Evolutionary conservation across 352 stramenopile genomes (phyloP).

Genomic region (Peronospora belbahrii): DNA sequence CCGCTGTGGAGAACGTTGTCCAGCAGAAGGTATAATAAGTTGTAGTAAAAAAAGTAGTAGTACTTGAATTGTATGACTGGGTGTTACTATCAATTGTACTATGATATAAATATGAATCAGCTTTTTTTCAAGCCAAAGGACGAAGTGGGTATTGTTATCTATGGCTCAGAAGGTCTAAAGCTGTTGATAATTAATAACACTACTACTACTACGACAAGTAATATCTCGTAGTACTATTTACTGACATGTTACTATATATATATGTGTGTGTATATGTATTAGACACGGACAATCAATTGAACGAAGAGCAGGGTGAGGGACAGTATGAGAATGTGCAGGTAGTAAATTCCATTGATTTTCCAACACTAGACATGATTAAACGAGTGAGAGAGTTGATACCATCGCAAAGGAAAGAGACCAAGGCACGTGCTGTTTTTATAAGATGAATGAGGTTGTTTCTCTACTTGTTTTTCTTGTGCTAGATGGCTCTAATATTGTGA

Average conservation of each 20-base stretch:
- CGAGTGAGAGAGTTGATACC: constrained; percentile 35
- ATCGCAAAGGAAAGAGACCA: constrained; percentile 13
- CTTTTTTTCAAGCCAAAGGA: constrained; percentile 78
- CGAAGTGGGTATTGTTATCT: constrained; percentile 71
- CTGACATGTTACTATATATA: no score
- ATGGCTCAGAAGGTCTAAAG: constrained; percentile 41
- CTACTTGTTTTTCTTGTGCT: no score
- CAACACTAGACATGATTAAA: constrained; percentile 57
- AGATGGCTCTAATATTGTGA: neutral
- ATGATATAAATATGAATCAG: constrained; percentile 19
- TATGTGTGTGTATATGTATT: neutral
- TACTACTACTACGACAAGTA: no score
- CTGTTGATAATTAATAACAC: neutral
- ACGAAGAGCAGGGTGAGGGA: constrained; percentile 50
- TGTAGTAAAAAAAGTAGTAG: neutral
- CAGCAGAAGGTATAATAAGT: constrained; percentile 69
- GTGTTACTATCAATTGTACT: neutral
- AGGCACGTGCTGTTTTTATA: no score
- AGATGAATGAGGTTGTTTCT: no score
- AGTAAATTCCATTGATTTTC: constrained; percentile 50
- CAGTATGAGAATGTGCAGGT: constrained; percentile 63
- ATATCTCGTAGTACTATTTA: no score
- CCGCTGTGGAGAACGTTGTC: constrained; percentile 49
- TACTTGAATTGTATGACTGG: neutral
- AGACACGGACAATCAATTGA: constrained; percentile 79